phyloP scores from a whole-genome alignment of 2,329 filamentous ascomycete species.

The Drechslerella stenobrocha region DNA sequence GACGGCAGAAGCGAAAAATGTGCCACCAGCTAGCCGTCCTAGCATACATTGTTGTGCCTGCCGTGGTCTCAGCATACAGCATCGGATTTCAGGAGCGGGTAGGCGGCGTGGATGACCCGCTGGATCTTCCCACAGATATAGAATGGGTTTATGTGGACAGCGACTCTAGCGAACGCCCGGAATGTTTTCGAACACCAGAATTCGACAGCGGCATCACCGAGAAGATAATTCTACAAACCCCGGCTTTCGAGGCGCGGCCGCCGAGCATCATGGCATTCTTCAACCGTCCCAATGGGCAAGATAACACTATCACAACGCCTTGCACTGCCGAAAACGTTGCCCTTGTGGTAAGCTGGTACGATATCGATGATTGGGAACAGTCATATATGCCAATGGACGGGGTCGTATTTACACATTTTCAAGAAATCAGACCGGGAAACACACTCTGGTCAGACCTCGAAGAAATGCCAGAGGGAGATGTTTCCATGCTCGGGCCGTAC shows the following conservation, averaged over 20 bases:
- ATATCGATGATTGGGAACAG: neutral
- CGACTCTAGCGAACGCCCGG: no score
- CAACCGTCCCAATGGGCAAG: neutral
- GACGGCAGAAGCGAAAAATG: no score
- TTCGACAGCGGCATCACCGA: no score
- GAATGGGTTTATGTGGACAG: no score
- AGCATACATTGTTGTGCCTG: neutral
- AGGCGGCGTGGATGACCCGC: neutral
- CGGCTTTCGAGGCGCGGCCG: neutral
- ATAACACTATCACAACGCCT: neutral
- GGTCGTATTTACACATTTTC: constrained; percentile 16
- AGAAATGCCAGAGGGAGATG: neutral
- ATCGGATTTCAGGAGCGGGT: neutral
- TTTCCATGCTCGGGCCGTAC: neutral
- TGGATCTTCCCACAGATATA: neutral
- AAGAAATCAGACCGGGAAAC: neutral
- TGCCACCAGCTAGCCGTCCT: no score
- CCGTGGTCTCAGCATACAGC: neutral
- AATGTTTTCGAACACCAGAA: no score
- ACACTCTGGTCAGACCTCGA: neutral
- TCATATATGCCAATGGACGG: neutral
- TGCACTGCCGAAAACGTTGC: constrained; percentile 8
- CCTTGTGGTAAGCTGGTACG: constrained; percentile 15
- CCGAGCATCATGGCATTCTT: constrained; percentile 24
- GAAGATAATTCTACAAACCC: constrained; percentile 5